phyloP scores from a whole-genome alignment of 2,329 filamentous ascomycete genomes.

The Colletotrichum aenigma region DNA sequence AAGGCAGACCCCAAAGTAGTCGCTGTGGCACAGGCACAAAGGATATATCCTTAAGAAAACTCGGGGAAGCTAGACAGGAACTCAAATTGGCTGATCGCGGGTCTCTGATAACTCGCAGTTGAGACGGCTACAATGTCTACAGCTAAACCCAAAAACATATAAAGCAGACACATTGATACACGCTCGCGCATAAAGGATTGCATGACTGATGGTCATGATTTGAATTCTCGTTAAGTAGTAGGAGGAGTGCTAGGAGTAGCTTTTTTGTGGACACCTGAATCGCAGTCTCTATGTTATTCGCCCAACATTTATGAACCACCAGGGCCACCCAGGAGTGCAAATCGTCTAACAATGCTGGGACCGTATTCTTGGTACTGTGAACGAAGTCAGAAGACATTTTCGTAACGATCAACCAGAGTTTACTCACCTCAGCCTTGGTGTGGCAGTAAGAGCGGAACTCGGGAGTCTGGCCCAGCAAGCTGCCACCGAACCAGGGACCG shows the following conservation, averaged over 20 bases:
- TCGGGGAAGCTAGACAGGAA: neutral
- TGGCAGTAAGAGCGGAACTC: constrained; percentile 99
- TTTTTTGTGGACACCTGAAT: neutral
- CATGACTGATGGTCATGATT: constrained; percentile 14
- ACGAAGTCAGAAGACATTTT: constrained; percentile 15
- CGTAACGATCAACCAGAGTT: neutral
- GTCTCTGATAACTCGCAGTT: neutral
- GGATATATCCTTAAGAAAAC: neutral
- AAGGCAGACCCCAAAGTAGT: neutral
- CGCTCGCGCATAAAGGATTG: neutral
- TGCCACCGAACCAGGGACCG: constrained; percentile 98
- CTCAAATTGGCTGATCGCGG: neutral
- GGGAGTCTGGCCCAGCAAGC: constrained; percentile 92
- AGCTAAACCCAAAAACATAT: neutral
- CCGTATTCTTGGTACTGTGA: constrained; percentile 91
- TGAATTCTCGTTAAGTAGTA: constrained; percentile 12
- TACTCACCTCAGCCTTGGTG: constrained; percentile 75
- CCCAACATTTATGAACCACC: constrained; percentile 68
- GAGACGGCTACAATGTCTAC: neutral
- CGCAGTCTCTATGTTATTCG: neutral
- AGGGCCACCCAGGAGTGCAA: constrained; percentile 90
- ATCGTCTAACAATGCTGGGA: constrained; percentile 92
- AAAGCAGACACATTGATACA: neutral
- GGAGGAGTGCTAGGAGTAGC: neutral
- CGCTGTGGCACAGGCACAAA: neutral